Conservation (phyloP, 2,329 filamentous ascomycete genomes). For the Monilinia polystroma region DNA sequence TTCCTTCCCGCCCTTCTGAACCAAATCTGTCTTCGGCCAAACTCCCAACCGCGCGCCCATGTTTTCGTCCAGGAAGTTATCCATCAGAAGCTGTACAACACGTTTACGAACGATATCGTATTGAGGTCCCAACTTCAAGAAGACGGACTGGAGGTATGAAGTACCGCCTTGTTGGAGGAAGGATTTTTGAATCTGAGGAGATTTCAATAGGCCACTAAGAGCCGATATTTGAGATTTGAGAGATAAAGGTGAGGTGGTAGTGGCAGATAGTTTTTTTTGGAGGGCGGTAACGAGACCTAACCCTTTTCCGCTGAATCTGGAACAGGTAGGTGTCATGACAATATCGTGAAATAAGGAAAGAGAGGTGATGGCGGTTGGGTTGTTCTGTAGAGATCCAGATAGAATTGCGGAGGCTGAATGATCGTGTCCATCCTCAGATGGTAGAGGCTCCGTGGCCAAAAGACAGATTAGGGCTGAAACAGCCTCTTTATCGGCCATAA, state of each 20-base stretch:
- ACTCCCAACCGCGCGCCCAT: conserved; percentile 59
- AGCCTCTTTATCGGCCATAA: conserved; percentile 55
- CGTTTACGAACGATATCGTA: conserved; percentile 54
- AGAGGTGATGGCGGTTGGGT: conserved; percentile 57
- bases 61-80: conserved; percentile 65
- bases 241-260: conserved; percentile 34
- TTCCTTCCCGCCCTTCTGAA: conserved; percentile 38
- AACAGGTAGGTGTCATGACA: conserved; percentile 36
- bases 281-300: conserved; percentile 35
- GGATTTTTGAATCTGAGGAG: conserved; percentile 51
- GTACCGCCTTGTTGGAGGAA: conserved; percentile 58
- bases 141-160: conserved; percentile 52
- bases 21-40: conserved; percentile 48
- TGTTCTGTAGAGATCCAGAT: conserved; percentile 61
- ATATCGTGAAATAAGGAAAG: conserved; percentile 50
- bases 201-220: conserved; percentile 57
- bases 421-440: conserved; percentile 31
- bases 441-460: conserved; percentile 41
- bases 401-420: conserved; percentile 56
- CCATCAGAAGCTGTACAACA: conserved; percentile 58
- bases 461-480: conserved; percentile 58
- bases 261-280: conserved; percentile 26
- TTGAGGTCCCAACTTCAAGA: conserved; percentile 48
- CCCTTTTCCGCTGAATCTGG: conserved; percentile 16
- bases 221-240: conserved; percentile 47